Conservation (phyloP, 2,329 filamentous ascomycete species). For the Fusarium sp. region DNA sequence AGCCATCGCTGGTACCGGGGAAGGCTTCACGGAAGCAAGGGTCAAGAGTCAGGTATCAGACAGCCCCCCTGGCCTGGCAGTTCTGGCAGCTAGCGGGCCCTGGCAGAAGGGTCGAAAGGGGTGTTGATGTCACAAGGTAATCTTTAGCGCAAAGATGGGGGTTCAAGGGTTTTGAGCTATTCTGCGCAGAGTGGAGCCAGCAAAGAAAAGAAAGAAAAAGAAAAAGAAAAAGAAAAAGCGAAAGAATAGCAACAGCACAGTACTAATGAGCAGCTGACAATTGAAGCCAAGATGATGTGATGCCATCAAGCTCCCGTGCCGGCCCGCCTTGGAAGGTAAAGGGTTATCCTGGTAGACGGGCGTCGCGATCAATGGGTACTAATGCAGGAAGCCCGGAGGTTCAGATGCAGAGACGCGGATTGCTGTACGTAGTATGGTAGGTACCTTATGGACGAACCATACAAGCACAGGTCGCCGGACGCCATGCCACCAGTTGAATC, state of each 20-base stretch:
- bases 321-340: not conserved
- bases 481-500: conserved; percentile 10
- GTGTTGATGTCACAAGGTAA: conserved; percentile 30
- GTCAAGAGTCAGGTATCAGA: conserved; percentile 22
- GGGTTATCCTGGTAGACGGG: no score
- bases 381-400: no score
- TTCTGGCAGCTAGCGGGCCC: conserved; percentile 30
- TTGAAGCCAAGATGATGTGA: not conserved
- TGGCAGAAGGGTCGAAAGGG: conserved; percentile 28
- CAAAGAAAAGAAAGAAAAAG: conserved; percentile 19
- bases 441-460: not conserved
- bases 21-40: conserved; percentile 32
- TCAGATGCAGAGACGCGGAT: conserved; percentile 3
- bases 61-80: conserved; percentile 20
- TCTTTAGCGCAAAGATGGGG: conserved; percentile 35
- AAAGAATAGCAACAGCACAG: no score
- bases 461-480: conserved; percentile 18
- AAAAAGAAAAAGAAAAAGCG: conserved; percentile 2
- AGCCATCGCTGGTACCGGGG: conserved; percentile 28
- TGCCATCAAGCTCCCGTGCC: not conserved
- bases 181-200: not conserved
- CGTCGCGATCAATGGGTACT: no score
- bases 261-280: not conserved
- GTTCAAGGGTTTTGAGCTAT: conserved; percentile 8
- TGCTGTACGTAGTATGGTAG: no score